Base-by-base conservation (phyloP, 805 yeast genomes). In the Kodamaea restingae region DNA sequence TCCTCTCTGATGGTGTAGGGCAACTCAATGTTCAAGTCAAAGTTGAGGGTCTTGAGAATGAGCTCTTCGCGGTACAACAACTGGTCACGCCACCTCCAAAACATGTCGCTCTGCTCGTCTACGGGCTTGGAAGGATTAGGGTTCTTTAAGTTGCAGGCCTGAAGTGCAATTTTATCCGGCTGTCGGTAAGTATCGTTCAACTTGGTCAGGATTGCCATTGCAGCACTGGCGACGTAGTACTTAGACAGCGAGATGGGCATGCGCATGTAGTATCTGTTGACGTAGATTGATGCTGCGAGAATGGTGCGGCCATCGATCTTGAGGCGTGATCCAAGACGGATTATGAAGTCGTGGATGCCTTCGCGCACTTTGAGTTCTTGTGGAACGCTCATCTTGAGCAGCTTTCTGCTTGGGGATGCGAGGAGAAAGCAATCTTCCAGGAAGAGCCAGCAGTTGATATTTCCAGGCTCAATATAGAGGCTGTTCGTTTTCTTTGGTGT, bases 21-120 rank as follows among this genome's bases (percentile, higher is more conserved):
- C 30, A 65, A 58, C n/a, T 58, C 62, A 6, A 66, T 43, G 39
- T 58, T 58, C 32, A 68, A 48, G 43, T 68, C 74, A 32, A 68
- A 68, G 40, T 67, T 65, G 25, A 68, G 53, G 25, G 58, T 50
- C 45, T 61, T 60, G 15, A 68, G 49, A 9, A 68, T 59, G 29
- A 68, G 50, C 50, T 68, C 74, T 46, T 68, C 74, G 26, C 74
- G 47, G 43, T 59, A 68, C 31, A 68, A 48, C 7, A 68, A 50
- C 49, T 68, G 73, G 49, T 68, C 74, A 22, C 72, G 40, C 73
- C 73, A 68, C 31, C 56, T 56, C 74, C 74, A 68, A 48, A 66
- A 68, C 36, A 58, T 41, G 15, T 61, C 62, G 41, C 63, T 61
- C 25, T 66, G 71, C 44, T 67, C 71, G 35, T 67, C 70, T 2